A percentile compares a stretch with the other conserved stretches of the same genome.
phyloP scores from a whole-genome alignment of 805 yeast species.

The Barnettozyma californica region DNA sequence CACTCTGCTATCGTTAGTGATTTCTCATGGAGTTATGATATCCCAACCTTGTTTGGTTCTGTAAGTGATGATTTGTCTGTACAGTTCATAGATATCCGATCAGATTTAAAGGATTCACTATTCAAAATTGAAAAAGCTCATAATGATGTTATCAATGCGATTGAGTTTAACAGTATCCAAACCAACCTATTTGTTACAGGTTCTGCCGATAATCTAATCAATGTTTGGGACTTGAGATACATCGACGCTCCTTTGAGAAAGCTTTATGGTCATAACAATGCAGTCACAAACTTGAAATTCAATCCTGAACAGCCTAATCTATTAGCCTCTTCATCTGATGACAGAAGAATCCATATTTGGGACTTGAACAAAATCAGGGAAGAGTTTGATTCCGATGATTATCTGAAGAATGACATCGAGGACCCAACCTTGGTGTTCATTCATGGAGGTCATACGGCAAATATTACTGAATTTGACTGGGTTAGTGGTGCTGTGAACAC shows the following conservation, averaged over 20 bases:
- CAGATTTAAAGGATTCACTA: slow-evolving; percentile 28
- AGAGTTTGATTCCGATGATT: slow-evolving; percentile 48
- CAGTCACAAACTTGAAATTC: slow-evolving; percentile 54
- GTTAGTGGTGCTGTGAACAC: slow-evolving; percentile 56
- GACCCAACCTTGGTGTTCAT: slow-evolving; percentile 76
- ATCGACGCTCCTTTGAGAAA: slow-evolving; percentile 53
- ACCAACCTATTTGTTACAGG: slow-evolving; percentile 64
- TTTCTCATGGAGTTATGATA: slow-evolving; percentile 48
- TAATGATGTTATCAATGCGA: slow-evolving; percentile 59
- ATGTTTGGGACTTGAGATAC: slow-evolving; percentile 71
- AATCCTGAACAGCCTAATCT: slow-evolving; percentile 42
- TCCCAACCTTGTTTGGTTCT: slow-evolving; percentile 52
- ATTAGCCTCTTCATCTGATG: slow-evolving; percentile 57
- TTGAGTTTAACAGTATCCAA: slow-evolving; percentile 57
- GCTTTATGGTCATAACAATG: slow-evolving; percentile 59
- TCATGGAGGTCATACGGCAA: slow-evolving; percentile 83
- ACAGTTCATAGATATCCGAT: slow-evolving; percentile 56
- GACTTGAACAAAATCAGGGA: slow-evolving; percentile 56
- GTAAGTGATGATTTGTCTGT: slow-evolving; percentile 64
- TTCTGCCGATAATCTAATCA: slow-evolving; percentile 69
- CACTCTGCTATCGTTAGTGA: slow-evolving; percentile 64
- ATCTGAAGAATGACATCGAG: slow-evolving; percentile 49
- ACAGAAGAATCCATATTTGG: slow-evolving; percentile 72
- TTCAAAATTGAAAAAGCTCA: slow-evolving; percentile 46
- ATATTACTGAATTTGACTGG: slow-evolving; percentile 63